These are phyloP conservation scores for Pezicula carpinea DNA, from an alignment of 2,329 filamentous ascomycete species.

Conservation along the genomic window DNA sequence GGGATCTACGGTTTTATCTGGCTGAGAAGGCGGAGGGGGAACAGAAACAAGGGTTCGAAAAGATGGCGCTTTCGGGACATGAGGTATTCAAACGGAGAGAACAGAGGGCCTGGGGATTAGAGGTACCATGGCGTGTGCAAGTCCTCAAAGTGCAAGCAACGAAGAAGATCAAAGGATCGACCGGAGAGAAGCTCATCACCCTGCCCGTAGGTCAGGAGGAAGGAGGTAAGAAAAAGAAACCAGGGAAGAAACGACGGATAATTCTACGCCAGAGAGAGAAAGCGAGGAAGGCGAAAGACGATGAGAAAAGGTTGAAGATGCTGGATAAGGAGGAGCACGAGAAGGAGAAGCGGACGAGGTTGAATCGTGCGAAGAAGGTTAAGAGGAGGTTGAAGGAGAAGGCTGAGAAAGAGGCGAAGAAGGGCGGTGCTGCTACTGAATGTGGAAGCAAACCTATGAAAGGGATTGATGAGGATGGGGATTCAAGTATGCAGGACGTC, in stretches of 20 bases:
- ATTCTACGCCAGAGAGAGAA: constrained; percentile 38
- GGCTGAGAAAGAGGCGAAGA: constrained; percentile 39
- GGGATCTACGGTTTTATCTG: constrained; percentile 47
- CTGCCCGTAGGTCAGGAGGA: constrained; percentile 5
- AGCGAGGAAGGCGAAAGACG: constrained; percentile 33
- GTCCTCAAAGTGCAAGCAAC: constrained; percentile 32
- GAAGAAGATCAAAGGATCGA: constrained; percentile 18
- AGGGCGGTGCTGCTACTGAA: constrained; percentile 3
- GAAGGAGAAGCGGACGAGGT: constrained; percentile 56
- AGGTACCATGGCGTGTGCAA: constrained; percentile 56
- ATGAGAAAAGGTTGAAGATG: constrained; percentile 34
- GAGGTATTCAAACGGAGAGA: constrained; percentile 42
- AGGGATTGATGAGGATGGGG: background rate
- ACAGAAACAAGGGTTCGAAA: constrained; percentile 35
- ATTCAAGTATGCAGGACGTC: background rate
- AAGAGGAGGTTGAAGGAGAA: constrained; percentile 54
- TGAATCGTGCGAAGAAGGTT: constrained; percentile 57
- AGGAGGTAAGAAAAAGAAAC: constrained; percentile 35
- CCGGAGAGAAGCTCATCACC: background rate
- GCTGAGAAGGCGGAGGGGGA: constrained; percentile 33
- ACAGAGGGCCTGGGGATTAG: constrained; percentile 49
- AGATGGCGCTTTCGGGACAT: constrained; percentile 47
- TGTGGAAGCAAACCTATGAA: constrained; percentile 3
- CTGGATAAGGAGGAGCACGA: constrained; percentile 51
- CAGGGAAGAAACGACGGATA: constrained; percentile 56